These are phyloP conservation scores for Yamadazyma insecticola DNA, from an alignment of 805 yeast species.

Conservation along the genomic window DNA sequence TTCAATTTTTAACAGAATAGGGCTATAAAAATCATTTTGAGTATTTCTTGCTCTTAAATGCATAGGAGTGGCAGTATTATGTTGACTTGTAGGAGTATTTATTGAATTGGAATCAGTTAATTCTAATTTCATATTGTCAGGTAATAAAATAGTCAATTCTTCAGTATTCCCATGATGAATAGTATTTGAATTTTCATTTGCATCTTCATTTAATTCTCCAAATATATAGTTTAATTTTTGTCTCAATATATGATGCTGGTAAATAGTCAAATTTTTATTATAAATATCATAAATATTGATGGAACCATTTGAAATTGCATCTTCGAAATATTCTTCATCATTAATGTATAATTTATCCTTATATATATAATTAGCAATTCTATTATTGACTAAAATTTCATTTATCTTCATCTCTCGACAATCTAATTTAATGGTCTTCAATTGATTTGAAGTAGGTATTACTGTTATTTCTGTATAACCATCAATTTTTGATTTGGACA, in stretches of 20 bases:
- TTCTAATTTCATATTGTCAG: conserved; percentile 60
- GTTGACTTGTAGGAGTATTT: conserved; percentile 26
- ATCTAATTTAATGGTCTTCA: conserved; percentile 66
- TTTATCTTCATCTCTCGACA: conserved; percentile 70
- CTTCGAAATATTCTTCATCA: conserved; percentile 25
- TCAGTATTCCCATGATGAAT: conserved; percentile 44
- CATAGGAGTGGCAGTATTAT: conserved; percentile 29
- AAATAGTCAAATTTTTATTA: conserved; percentile 34
- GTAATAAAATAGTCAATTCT: conserved; percentile 60
- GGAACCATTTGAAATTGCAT: conserved; percentile 17
- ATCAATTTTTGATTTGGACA: conserved; percentile 49
- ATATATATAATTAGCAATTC: conserved; percentile 50
- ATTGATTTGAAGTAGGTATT: conserved; percentile 58
- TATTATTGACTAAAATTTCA: conserved; percentile 56
- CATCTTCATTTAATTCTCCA: conserved; percentile 40
- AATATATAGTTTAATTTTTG: conserved; percentile 50
- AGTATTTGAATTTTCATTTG: conserved; percentile 11
- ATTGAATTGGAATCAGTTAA: conserved; percentile 24
- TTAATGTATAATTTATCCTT: conserved; percentile 48
- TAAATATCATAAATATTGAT: conserved; percentile 40
- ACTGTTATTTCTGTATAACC: conserved; percentile 85
- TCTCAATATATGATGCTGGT: conserved; percentile 58
- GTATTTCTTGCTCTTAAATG: conserved; percentile 33
- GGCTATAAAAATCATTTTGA: conserved; percentile 50
- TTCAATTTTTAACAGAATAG: conserved; percentile 65